These are phyloP conservation scores for Straminergon stramineum DNA, from an alignment of 225 moss, liverwort and hornwort genomes.

Conservation along the genomic window DNA sequence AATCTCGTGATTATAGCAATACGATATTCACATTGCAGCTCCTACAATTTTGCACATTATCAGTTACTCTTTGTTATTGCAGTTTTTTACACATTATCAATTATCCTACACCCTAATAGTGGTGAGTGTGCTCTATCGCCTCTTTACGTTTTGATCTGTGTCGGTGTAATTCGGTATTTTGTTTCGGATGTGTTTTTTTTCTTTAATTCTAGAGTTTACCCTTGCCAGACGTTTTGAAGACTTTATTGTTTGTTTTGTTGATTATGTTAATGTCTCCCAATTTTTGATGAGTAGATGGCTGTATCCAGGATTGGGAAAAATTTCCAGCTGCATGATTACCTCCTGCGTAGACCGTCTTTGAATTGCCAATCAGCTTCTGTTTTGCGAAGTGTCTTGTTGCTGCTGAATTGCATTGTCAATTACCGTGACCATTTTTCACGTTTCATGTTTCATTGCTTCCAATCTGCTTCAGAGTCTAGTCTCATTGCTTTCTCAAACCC, in stretches of 20 bases:
- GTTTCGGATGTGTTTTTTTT: neutral
- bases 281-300: neutral
- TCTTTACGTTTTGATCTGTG: neutral
- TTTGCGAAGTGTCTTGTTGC: neutral
- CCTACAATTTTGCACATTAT: slow-evolving; percentile 18
- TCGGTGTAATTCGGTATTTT: neutral
- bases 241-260: neutral
- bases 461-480: neutral
- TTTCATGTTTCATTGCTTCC: neutral
- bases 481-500: neutral
- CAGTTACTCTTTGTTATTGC: neutral
- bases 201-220: neutral
- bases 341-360: neutral
- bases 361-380: neutral
- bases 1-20: neutral
- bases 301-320: neutral
- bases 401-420: neutral
- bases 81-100: neutral
- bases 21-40: neutral
- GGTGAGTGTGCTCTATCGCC: neutral
- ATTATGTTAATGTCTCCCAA: neutral
- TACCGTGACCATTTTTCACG: neutral
- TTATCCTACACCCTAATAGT: neutral
- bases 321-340: neutral
- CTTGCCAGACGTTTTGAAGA: neutral